phyloP scores from a whole-genome alignment of 2,329 filamentous ascomycete species.

The Rhynchosporium agropyri region DNA sequence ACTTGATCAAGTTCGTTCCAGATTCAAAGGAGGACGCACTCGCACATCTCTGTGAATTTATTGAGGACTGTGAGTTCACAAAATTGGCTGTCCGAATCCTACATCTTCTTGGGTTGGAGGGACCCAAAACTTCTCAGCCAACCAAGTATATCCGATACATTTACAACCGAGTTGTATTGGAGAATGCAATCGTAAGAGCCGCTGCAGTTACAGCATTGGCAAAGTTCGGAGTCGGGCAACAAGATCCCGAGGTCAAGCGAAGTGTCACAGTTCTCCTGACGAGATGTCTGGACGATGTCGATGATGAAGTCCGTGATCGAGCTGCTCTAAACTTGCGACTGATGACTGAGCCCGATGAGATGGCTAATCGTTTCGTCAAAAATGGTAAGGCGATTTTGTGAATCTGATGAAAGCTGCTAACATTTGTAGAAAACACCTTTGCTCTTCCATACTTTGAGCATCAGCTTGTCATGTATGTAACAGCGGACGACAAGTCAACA shows the following conservation, averaged over 20 bases:
- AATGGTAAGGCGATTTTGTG: conserved; percentile 63
- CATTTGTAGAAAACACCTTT: conserved; percentile 80
- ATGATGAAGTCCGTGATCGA: conserved; percentile 96
- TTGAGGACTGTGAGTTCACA: conserved; percentile 98
- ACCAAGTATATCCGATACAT: conserved; percentile 99
- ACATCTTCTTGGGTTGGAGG: conserved; percentile 90
- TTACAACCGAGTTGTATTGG: conserved; percentile 95
- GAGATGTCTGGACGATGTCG: conserved; percentile 91
- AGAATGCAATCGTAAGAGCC: conserved; percentile 94
- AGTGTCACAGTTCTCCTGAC: conserved; percentile 92
- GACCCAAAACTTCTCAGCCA: conserved; percentile 90
- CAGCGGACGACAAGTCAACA: conserved; percentile 82
- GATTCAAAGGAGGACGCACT: conserved; percentile 82
- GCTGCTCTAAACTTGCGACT: conserved; percentile 89
- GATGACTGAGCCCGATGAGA: conserved; percentile 82
- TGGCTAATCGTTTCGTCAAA: conserved; percentile 86
- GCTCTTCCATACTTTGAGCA: conserved; percentile 94
- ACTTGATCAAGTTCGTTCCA: conserved; percentile 97
- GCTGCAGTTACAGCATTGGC: conserved; percentile 93
- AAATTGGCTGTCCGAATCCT: conserved; percentile 95
- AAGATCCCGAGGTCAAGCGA: conserved; percentile 94
- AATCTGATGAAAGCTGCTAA: conserved; percentile 36
- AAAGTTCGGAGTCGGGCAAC: conserved; percentile 96
- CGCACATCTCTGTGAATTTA: conserved; percentile 96
- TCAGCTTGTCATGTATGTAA: conserved; percentile 96